A percentile compares a stretch with the other conserved stretches of the same genome.
phyloP scores from a whole-genome alignment of 805 yeast genomes.

The Teunomyces funiuensis region DNA sequence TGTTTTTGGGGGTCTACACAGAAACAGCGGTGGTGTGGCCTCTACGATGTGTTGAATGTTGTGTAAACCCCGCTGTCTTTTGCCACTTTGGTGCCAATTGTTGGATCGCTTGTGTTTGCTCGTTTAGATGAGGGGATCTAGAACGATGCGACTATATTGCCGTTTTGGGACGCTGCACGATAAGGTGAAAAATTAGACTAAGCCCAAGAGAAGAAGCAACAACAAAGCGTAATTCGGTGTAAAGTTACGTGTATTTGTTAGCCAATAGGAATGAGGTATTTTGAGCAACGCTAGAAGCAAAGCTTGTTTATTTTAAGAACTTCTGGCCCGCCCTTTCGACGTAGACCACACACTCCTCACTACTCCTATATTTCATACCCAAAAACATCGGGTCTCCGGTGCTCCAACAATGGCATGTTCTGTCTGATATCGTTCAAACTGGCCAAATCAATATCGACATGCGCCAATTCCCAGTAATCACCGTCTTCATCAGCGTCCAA shows the following conservation, averaged over 20 bases:
- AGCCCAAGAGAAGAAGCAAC: no score
- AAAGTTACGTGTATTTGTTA: no score
- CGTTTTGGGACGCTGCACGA: neutral
- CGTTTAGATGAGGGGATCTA: constrained; percentile 4
- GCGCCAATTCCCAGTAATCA: constrained; percentile 43
- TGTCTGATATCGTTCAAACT: constrained; percentile 50
- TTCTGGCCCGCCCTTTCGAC: no score
- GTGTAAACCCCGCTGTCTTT: no score
- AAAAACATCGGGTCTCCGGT: constrained; percentile 64
- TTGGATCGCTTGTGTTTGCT: constrained; percentile 2
- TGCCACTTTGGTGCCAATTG: no score
- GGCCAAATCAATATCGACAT: constrained; percentile 66
- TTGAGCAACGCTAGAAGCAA: no score
- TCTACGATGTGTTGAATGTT: no score
- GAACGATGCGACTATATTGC: neutral
- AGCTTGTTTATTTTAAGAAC: no score
- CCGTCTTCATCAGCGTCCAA: constrained; percentile 18
- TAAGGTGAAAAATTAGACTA: neutral
- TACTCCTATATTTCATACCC: constrained; percentile 31
- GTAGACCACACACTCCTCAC: neutral
- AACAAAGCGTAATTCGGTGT: no score
- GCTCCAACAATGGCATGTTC: constrained; percentile 78
- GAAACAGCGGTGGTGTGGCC: no score
- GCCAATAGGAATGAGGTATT: no score
- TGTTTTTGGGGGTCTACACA: no score